Base-by-base conservation (phyloP, 225 moss, liverwort and hornwort species). In the Ulota crispa region DNA sequence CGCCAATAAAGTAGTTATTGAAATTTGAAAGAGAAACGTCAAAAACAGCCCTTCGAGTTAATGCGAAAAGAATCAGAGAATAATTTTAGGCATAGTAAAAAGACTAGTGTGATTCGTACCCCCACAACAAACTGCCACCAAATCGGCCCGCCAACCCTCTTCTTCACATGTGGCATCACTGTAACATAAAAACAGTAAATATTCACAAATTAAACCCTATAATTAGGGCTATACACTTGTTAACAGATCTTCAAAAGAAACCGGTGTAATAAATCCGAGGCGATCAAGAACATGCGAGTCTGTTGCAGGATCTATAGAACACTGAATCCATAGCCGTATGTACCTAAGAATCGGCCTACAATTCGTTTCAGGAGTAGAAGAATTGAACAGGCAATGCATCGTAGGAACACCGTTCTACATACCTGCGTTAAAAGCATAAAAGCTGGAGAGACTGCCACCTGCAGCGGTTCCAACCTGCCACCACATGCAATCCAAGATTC, bases 81-180 rank as follows among this genome's bases (percentile, higher is more conserved):
- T 27, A 42, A 2, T 10, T 41, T 19, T 9, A 53, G 0, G 19
- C 65, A 64, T 30, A 55, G 37, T 28, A 66, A 78, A 5, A 57
- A 69, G 19, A 75, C 47, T 2, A 31, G 20, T 43, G 7, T 23
- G 36, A 26, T 77, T 43, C 85, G 68, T 89, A 96, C 96, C 93
- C 99, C 99, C 24, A 91, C 92, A 74, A 99, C 93, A 79, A 94
- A 91, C 72, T 99, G 99, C 73, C 93, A 84, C 99, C 96, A 96
- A 59, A 94, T 88, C 28, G 99, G 94, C 72, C 99, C 99, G 77
- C 90, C 93, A 78, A 99, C 87, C 63, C 90, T 89, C 82, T 86
- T 99, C 85, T 94, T 93, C 54, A 96, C 96, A 26, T 94, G 92
- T 39, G 96, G 93, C 99, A 99, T 96, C 66, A 96, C 99, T 99